Evolutionary conservation across 169 alveolate genomes (phyloP).

Genomic region (Toxoplasma gondii): DNA sequence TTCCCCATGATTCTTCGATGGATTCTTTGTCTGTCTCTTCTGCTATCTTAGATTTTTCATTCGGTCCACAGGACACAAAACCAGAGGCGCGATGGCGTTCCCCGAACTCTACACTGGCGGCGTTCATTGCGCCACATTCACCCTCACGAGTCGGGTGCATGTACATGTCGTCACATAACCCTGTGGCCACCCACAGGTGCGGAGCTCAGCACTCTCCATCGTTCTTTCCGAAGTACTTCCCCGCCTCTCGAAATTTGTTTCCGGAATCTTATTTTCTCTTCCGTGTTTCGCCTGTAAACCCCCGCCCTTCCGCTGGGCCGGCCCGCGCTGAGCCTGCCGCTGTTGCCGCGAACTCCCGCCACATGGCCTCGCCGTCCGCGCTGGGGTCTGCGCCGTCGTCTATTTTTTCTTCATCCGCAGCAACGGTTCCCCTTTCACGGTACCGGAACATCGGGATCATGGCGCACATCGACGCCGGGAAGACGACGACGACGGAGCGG

Average conservation of each 20-base stretch:
- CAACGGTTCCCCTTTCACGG: constrained; percentile 66
- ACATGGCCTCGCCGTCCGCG: neutral
- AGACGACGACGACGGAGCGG: constrained; percentile 97
- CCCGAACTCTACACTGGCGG: too few relatives aligned
- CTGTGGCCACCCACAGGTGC: too few relatives aligned
- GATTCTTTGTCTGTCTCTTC: too few relatives aligned
- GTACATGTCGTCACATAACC: too few relatives aligned
- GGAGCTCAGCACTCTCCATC: too few relatives aligned
- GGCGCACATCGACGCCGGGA: constrained; percentile 99
- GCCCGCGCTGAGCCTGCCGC: neutral
- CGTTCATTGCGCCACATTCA: too few relatives aligned
- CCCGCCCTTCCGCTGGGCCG: neutral
- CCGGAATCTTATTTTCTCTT: neutral
- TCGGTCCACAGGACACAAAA: too few relatives aligned
- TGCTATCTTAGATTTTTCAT: too few relatives aligned
- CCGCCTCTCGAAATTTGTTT: too few relatives aligned
- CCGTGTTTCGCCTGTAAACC: neutral
- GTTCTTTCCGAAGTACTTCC: too few relatives aligned
- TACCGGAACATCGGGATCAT: constrained; percentile 92
- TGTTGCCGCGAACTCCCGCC: neutral
- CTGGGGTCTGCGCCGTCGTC: neutral
- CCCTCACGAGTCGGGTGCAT: too few relatives aligned
- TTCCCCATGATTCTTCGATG: neutral
- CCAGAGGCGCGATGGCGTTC: too few relatives aligned
- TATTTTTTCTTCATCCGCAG: neutral